Percentiles rank a stretch among this genome's conserved stretches.
Evolutionary conservation across 257 asterid genomes (phyloP).

Genomic region (Voacanga thouarsii): DNA sequence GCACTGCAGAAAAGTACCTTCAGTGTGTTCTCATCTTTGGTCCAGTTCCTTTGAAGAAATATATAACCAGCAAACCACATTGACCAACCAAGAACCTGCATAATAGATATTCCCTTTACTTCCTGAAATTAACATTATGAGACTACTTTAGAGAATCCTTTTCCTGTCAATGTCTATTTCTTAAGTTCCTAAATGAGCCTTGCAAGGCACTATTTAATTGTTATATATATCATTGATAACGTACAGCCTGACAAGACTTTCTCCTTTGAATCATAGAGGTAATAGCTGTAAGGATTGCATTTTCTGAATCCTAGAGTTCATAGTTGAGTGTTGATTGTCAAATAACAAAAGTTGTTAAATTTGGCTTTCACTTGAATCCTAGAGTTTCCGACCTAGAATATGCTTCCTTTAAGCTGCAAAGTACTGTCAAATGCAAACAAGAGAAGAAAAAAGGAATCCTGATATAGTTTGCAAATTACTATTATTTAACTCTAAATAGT

Average conservation of each 20-base stretch:
- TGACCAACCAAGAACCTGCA: conserved; percentile 82
- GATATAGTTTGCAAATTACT: neutral
- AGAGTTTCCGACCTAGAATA: neutral
- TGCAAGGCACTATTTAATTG: neutral
- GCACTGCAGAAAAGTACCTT: conserved; percentile 38
- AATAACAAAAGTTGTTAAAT: neutral
- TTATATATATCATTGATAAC: neutral
- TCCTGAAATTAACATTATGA: neutral
- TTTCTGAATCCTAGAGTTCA: neutral
- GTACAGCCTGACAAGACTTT: neutral
- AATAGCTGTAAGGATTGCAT: neutral
- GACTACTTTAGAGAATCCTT: neutral
- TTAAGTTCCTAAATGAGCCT: neutral
- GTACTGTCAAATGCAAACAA: neutral
- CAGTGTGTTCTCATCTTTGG: conserved; percentile 60
- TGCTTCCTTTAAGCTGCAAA: neutral
- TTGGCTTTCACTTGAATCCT: neutral
- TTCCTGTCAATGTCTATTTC: neutral
- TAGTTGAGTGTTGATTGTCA: neutral
- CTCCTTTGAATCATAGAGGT: neutral
- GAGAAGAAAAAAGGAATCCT: neutral
- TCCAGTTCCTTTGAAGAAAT: conserved; percentile 70
- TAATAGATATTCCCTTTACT: neutral
- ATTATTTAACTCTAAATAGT: too few species aligned
- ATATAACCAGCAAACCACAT: conserved; percentile 76